phyloP scores from a whole-genome alignment of 768 basidiomycete species.

The Boletus bicolor region DNA sequence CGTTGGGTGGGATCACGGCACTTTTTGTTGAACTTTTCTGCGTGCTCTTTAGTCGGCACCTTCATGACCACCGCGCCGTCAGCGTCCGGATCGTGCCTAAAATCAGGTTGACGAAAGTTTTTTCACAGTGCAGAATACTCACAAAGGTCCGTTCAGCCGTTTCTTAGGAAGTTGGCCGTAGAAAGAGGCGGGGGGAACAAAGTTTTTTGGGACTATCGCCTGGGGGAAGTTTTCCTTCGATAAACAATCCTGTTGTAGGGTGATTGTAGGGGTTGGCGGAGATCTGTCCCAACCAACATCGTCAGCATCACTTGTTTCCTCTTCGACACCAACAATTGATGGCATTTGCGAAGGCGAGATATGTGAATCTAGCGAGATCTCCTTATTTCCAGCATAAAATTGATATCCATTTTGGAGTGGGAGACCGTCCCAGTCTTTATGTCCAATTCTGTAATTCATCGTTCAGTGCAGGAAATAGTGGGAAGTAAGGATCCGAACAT shows the following conservation, averaged over 20 bases:
- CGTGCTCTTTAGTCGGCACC: constrained; percentile 64
- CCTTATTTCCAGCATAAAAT: constrained; percentile 52
- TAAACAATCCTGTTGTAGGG: background rate
- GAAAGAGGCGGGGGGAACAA: constrained; percentile 58
- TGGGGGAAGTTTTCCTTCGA: constrained; percentile 22
- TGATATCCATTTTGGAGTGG: constrained; percentile 39
- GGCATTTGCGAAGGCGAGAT: constrained; percentile 54
- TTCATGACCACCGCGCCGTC: constrained; percentile 87
- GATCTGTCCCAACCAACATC: constrained; percentile 8
- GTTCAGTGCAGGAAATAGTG: constrained; percentile 5
- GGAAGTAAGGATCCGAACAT: constrained; percentile 39
- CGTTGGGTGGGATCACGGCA: constrained; percentile 25
- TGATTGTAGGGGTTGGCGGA: constrained; percentile 13
- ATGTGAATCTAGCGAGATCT: constrained; percentile 57
- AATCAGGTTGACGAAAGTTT: background rate
- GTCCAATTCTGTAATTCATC: constrained; percentile 50
- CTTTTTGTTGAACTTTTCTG: constrained; percentile 69
- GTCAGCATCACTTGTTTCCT: constrained; percentile 25
- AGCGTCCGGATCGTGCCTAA: constrained; percentile 73
- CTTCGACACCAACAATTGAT: constrained; percentile 33
- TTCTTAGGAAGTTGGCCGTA: constrained; percentile 44
- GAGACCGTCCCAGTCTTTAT: constrained; percentile 57
- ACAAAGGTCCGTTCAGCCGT: constrained; percentile 26
- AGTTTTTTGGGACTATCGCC: constrained; percentile 25
- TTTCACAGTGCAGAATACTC: background rate